Percentiles rank a stretch among this genome's conserved stretches.
Conservation (phyloP, 148 eudicot genomes). For the Persicaria maculosa region DNA sequence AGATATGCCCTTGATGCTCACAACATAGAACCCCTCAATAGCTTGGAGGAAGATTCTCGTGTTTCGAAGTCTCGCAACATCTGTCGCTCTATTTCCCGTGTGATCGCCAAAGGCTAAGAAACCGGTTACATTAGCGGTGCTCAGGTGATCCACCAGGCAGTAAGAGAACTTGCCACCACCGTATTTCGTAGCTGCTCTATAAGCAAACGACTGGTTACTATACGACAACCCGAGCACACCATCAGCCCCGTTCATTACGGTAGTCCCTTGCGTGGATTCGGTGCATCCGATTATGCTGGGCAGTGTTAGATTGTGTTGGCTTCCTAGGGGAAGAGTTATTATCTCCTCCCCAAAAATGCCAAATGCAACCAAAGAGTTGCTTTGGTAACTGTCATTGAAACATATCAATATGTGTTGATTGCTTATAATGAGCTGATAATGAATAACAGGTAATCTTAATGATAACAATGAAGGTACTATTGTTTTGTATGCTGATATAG, state of each 20-base stretch:
- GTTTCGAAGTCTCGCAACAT: conserved; percentile 20
- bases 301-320: conserved; percentile 9
- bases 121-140: conserved; percentile 28
- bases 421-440: too few species aligned
- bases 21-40: conserved; percentile 18
- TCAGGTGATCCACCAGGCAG: conserved; percentile 46
- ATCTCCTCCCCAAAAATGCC: conserved; percentile 39
- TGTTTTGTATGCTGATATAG: neutral
- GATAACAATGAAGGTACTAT: neutral
- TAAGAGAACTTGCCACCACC: conserved; percentile 48
- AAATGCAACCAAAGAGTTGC: conserved; percentile 18
- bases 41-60: conserved; percentile 23
- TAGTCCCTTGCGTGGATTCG: conserved; percentile 17
- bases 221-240: conserved; percentile 45
- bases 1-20: conserved; percentile 33
- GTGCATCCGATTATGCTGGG: conserved; percentile 37
- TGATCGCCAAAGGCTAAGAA: conserved; percentile 30
- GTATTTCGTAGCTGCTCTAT: conserved; percentile 19
- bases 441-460: too few species aligned
- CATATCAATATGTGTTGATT: neutral
- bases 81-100: conserved; percentile 3
- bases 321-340: conserved; percentile 10
- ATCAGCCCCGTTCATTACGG: conserved; percentile 19
- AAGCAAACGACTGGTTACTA: conserved; percentile 27
- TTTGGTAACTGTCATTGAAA: conserved; percentile 24